phyloP scores from a whole-genome alignment of 768 basidiomycete species.

The Mycena chlorophos region DNA sequence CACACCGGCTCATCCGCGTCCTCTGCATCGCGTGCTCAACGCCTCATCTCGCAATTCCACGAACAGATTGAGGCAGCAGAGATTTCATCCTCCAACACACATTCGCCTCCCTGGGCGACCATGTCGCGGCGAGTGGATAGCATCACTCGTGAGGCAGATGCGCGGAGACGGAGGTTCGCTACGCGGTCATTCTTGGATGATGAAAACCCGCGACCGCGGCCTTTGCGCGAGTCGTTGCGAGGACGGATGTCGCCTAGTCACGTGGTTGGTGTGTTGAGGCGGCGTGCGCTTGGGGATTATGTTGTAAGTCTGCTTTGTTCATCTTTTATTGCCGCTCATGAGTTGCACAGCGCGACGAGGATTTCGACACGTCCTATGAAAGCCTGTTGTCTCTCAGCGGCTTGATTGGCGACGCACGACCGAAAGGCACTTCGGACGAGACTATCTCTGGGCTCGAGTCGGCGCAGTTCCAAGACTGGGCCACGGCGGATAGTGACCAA shows the following conservation, averaged over 20 bases:
- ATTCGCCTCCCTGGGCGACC: conserved; percentile 26
- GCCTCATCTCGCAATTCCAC: conserved; percentile 30
- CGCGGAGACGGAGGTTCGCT: conserved; percentile 5
- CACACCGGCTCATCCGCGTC: conserved; percentile 3
- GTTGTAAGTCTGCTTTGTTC: conserved; percentile 27
- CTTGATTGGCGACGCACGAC: conserved; percentile 67
- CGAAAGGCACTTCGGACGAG: conserved; percentile 61
- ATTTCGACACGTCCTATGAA: conserved; percentile 78
- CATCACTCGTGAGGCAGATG: neutral
- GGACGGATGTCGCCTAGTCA: neutral
- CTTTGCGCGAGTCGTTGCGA: conserved; percentile 6
- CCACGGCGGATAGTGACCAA: conserved; percentile 60
- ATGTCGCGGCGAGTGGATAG: conserved; percentile 8
- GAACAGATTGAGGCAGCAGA: conserved; percentile 23
- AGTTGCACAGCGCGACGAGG: conserved; percentile 63
- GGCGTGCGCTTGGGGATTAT: conserved; percentile 43
- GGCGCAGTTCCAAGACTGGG: conserved; percentile 69
- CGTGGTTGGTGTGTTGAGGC: conserved; percentile 2
- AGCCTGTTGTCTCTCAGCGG: conserved; percentile 57
- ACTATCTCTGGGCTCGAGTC: conserved; percentile 61
- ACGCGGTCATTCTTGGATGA: neutral
- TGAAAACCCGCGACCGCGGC: conserved; percentile 1
- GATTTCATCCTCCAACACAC: conserved; percentile 4
- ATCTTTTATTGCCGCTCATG: conserved; percentile 9
- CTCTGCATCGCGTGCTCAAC: conserved; percentile 31